Percentiles rank a stretch among this genome's conserved stretches.
Conservation (phyloP, 768 basidiomycete species). For the Gyrodon lividus region DNA sequence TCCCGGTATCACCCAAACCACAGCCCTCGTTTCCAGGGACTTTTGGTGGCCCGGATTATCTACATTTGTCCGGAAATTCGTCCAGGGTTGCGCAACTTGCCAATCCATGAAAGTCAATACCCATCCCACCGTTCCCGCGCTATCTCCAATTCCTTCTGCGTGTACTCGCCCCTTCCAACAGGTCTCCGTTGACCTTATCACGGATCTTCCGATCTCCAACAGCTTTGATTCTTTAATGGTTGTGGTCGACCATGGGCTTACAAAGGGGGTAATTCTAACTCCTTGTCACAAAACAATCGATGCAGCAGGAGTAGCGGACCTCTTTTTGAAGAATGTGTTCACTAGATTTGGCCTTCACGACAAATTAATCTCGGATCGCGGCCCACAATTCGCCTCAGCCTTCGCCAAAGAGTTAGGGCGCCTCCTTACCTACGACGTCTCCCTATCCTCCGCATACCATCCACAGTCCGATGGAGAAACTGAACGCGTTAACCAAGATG, state of each 20-base stretch:
- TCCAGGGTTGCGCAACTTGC: slow-evolving; percentile 26
- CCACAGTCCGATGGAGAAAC: not conserved
- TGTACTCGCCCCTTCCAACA: slow-evolving; percentile 16
- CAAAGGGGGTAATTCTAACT: slow-evolving; percentile 32
- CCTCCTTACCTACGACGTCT: slow-evolving; percentile 17
- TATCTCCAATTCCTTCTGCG: not conserved
- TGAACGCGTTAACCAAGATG: not conserved
- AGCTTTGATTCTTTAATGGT: slow-evolving; percentile 22
- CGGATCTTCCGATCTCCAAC: slow-evolving; percentile 15
- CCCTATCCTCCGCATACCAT: slow-evolving; percentile 9
- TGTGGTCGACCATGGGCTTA: slow-evolving; percentile 20
- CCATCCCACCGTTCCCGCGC: not conserved
- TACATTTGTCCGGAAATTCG: slow-evolving; percentile 20
- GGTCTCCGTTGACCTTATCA: slow-evolving; percentile 26
- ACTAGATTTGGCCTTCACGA: not conserved
- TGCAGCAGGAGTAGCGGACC: slow-evolving; percentile 8
- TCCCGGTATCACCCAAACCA: too few species aligned
- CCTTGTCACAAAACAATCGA: slow-evolving; percentile 17
- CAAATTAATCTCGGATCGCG: too few species aligned
- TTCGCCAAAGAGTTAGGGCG: slow-evolving; percentile 19
- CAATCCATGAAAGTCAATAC: slow-evolving; percentile 7
- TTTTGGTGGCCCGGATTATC: too few species aligned
- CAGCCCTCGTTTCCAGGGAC: too few species aligned
- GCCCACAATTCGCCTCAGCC: slow-evolving; percentile 22
- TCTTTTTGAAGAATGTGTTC: slow-evolving; percentile 14